Evolutionary conservation across 2,329 filamentous ascomycete genomes (phyloP).

Genomic region (Hypoxylon sp.): DNA sequence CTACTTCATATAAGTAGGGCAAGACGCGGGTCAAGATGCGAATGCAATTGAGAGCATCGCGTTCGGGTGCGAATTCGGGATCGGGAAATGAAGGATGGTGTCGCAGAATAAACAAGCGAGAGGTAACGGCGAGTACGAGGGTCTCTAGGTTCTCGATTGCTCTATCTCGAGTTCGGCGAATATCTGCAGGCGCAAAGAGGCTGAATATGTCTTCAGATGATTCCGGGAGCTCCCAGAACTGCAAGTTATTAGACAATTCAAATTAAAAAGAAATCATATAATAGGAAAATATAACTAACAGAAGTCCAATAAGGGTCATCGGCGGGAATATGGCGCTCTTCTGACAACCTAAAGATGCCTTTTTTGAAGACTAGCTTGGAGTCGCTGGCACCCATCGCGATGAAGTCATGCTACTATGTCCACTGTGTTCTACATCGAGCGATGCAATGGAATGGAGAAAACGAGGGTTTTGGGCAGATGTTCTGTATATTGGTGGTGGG

Average conservation of each 20-base stretch:
- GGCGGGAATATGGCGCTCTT: conserved; percentile 84
- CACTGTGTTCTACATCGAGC: conserved; percentile 39
- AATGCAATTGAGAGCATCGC: conserved; percentile 94
- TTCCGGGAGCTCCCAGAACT: conserved; percentile 99
- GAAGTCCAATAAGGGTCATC: conserved; percentile 94
- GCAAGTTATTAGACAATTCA: conserved; percentile 31
- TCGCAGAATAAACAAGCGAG: conserved; percentile 80
- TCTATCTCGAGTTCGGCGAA: conserved; percentile 85
- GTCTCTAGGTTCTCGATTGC: conserved; percentile 91
- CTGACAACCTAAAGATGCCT: conserved; percentile 95
- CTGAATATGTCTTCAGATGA: conserved; percentile 96
- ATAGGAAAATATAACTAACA: conserved; percentile 60
- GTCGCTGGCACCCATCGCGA: conserved; percentile 91
- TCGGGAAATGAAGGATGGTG: conserved; percentile 93
- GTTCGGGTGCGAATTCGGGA: conserved; percentile 79
- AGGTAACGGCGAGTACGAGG: conserved; percentile 82
- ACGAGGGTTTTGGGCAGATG: conserved; percentile 2
- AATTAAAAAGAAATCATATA: conserved; percentile 11
- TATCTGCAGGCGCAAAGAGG: conserved; percentile 87
- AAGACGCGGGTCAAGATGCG: conserved; percentile 88
- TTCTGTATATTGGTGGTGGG: background rate
- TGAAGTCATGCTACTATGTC: conserved; percentile 43
- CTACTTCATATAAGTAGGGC: conserved; percentile 91
- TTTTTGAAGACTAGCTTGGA: conserved; percentile 99
- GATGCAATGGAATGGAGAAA: conserved; percentile 15